Base-by-base conservation (phyloP, 495 filamentous ascomycete genomes). In the Ascobolus immersus region DNA sequence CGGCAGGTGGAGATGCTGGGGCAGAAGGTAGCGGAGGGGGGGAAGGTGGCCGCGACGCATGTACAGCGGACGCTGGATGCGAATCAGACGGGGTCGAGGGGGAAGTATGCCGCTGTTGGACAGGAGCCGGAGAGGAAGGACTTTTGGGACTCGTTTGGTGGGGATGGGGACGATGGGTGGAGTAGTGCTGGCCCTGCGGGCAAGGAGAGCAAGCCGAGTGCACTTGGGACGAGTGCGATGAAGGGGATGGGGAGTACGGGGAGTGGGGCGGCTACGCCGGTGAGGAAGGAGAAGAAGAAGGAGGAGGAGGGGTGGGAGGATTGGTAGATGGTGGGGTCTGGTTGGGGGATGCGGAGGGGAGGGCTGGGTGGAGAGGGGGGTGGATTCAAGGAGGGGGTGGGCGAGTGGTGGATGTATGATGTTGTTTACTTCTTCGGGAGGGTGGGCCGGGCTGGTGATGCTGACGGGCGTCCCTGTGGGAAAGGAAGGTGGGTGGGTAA, bases 111-210 rank as follows among this genome's bases (percentile, higher is more conserved):
- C 19, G 55, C 55, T 53, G 21, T n/a, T n/a, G n/a, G 57, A 64
- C 44, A 55, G 61, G 64, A 75, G 44, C 64, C 62, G 12, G 72
- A 76, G 33, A 76, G 71, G 51, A 68, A 71, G 41, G 75, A 77
- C 24, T 96, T 96, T 54, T 96, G 86, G 89, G 89, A 94, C 54
- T 64, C 68, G 15, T 64, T 82, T 37, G 64, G 67, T 0, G 54
- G 50, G 22, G 52, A 60, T 17, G 62, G 66, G 2, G 56, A 64
- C 35, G 55, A 58, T 21, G 47, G 50, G 22, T 24, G 32, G 12
- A 24, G n/a, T 9, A 21, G 18, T 11, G 2, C 22, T 5, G 21
- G 25, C 5, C 17, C 33, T 15, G 23, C 4, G 9, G 35, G 10
- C 17, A 26, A 26, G 35, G 29, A 26, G 19, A 41, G 36, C 28